These are phyloP conservation scores for Crepidotus variabilis DNA, from an alignment of 768 basidiomycete genomes.

Conservation along the genomic window DNA sequence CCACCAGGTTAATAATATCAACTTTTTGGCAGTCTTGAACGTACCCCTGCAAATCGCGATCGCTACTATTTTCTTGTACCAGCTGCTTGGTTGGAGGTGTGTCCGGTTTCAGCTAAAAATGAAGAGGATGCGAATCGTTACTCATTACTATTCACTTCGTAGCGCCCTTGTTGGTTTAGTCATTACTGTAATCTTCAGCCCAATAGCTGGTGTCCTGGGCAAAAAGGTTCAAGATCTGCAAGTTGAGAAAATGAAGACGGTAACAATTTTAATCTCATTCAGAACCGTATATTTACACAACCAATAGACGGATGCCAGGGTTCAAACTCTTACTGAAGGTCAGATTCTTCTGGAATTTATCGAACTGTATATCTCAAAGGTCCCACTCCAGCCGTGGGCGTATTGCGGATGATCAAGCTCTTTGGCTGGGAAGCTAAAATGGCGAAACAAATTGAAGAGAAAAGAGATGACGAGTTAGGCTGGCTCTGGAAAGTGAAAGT, in stretches of 20 bases:
- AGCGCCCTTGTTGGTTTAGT: slow-evolving; percentile 58
- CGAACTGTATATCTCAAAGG: not conserved
- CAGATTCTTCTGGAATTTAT: slow-evolving; percentile 11
- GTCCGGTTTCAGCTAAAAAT: not conserved
- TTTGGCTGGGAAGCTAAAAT: slow-evolving; percentile 67
- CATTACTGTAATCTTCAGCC: slow-evolving; percentile 48
- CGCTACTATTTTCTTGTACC: slow-evolving; percentile 40
- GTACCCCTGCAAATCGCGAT: slow-evolving; percentile 38
- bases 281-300: not conserved
- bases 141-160: not conserved
- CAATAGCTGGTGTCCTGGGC: slow-evolving; percentile 54
- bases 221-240: slow-evolving; percentile 46
- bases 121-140: not conserved
- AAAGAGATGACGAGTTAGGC: slow-evolving; percentile 58
- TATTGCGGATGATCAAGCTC: slow-evolving; percentile 66
- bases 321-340: slow-evolving; percentile 62
- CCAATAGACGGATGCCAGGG: slow-evolving; percentile 44
- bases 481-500: slow-evolving; percentile 52
- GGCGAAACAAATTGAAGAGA: slow-evolving; percentile 45
- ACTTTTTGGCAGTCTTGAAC: slow-evolving; percentile 24
- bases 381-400: slow-evolving; percentile 41
- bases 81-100: slow-evolving; percentile 43
- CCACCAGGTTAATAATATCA: not conserved
- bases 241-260: slow-evolving; percentile 44
- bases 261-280: not conserved